phyloP scores from a whole-genome alignment of 768 basidiomycete species.

The Exidia glandulosa region DNA sequence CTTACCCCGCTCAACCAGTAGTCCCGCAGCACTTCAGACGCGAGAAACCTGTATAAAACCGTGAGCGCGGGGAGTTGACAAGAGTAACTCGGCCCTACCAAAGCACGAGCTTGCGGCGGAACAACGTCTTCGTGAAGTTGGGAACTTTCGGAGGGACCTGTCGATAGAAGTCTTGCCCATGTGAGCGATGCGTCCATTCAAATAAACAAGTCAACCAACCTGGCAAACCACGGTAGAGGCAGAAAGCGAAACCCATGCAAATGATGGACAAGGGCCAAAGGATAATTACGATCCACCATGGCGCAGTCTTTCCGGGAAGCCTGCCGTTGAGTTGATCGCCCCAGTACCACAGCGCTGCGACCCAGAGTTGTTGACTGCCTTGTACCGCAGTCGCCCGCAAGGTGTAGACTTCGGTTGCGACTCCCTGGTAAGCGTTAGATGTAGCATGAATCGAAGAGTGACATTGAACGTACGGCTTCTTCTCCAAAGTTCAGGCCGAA shows the following conservation, averaged over 20 bases:
- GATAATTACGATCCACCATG: conserved; percentile 78
- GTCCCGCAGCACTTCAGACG: conserved; percentile 83
- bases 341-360: conserved; percentile 95
- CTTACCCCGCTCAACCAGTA: conserved; percentile 83
- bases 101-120: conserved; percentile 82
- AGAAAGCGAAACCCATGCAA: conserved; percentile 64
- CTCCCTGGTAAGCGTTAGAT: conserved; percentile 41
- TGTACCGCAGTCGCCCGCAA: conserved; percentile 86
- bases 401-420: conserved; percentile 91
- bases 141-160: conserved; percentile 94
- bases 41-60: conserved; percentile 43
- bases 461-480: conserved; percentile 56
- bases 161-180: conserved; percentile 63
- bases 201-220: conserved; percentile 33
- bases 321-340: conserved; percentile 61
- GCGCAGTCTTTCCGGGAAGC: conserved; percentile 34
- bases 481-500: conserved; percentile 96
- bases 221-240: conserved; percentile 70
- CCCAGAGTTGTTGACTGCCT: conserved; percentile 93
- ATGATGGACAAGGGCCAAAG: conserved; percentile 73
- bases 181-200: conserved; percentile 7
- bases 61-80: background rate
- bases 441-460: background rate
- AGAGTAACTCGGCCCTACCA: conserved; percentile 39
- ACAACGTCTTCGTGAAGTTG: conserved; percentile 79